Evolutionary conservation across 345 rosid genomes (phyloP).

Genomic region (Eucalyptus curtisii): DNA sequence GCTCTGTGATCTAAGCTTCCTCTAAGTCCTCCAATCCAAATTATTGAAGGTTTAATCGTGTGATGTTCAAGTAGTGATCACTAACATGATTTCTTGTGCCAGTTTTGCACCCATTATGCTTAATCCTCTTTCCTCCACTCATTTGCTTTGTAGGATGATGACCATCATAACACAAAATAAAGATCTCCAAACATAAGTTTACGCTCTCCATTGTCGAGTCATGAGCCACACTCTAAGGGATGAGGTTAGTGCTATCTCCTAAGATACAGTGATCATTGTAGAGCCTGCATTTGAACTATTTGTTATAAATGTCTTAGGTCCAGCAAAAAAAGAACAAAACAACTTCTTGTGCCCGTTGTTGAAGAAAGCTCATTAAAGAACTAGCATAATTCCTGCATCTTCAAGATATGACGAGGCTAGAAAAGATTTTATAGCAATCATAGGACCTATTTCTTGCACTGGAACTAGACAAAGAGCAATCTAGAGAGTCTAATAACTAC

Average conservation of each 20-base stretch:
- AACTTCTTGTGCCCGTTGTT: not conserved
- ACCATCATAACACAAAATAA: not conserved
- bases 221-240: too few relatives aligned
- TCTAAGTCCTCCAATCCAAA: not conserved
- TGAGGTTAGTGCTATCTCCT: not conserved
- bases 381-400: rapidly evolving
- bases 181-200: too few relatives aligned
- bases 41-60: not conserved
- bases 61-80: not conserved
- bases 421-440: not conserved
- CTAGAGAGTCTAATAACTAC: not conserved
- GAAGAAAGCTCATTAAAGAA: not conserved
- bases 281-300: not conserved
- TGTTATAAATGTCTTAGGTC: not conserved
- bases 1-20: too few relatives aligned
- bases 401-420: not conserved
- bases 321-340: not conserved
- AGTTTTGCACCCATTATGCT: not conserved
- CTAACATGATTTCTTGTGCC: not conserved
- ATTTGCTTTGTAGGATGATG: not conserved
- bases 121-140: not conserved
- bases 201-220: rapidly evolving
- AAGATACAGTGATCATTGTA: not conserved
- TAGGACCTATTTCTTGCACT: not conserved
- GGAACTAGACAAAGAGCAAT: not conserved